Evolutionary conservation across 1,139 yeast species (phyloP).

Genomic region (Lodderomyces jiufengensis): DNA sequence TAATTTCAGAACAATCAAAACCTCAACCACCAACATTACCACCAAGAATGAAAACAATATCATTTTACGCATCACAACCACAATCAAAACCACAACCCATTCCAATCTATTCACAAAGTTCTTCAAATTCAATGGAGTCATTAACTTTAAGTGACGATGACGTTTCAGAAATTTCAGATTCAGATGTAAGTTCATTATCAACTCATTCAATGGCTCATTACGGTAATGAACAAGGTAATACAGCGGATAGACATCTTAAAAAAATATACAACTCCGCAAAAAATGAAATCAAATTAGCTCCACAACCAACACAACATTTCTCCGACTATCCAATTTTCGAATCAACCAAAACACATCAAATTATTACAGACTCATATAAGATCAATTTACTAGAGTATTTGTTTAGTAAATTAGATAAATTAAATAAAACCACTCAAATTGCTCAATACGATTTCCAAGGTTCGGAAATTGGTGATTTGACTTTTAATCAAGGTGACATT

Average conservation of each 20-base stretch:
- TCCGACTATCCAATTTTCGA: neutral
- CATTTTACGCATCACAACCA: conserved; percentile 9
- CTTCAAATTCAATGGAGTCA: conserved; percentile 19
- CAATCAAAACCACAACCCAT: neutral
- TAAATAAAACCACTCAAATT: conserved; percentile 9
- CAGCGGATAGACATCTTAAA: conserved; percentile 21
- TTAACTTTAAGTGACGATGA: conserved; percentile 16
- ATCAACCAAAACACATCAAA: neutral
- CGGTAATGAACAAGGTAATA: conserved; percentile 15
- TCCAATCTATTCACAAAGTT: conserved; percentile 3
- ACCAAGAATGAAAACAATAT: conserved; percentile 20
- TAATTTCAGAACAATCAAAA: conserved; percentile 14
- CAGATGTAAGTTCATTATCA: conserved; percentile 19
- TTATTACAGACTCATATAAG: conserved; percentile 2
- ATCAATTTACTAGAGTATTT: conserved; percentile 2
- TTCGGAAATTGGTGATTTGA: conserved; percentile 36
- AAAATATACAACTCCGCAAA: conserved; percentile 35
- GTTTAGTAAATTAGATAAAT: conserved; percentile 9
- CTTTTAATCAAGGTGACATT: conserved; percentile 34
- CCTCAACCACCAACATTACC: conserved; percentile 25
- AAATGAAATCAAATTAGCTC: conserved; percentile 32
- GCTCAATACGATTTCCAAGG: conserved; percentile 35
- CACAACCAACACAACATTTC: conserved; percentile 12
- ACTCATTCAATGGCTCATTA: conserved; percentile 21
- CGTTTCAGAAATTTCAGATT: conserved; percentile 16